Conservation (phyloP, 1,139 yeast species). For the Saccharomyces pastorianus region DNA sequence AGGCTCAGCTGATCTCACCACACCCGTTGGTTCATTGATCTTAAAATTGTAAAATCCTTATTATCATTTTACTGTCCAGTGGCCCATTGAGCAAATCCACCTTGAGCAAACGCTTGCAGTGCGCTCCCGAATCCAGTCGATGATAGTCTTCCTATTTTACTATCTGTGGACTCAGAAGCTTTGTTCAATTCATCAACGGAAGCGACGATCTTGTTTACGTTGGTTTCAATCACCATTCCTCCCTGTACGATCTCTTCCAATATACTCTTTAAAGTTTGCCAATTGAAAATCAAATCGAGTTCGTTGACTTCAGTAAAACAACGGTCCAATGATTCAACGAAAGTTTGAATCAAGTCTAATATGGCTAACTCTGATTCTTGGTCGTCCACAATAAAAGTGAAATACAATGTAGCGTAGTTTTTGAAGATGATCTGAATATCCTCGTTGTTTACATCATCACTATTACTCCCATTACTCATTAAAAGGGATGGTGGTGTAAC, state of each 20-base stretch:
- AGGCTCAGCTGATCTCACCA: too few species aligned
- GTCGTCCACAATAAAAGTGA: constrained; percentile 91
- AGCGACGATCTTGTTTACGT: constrained; percentile 70
- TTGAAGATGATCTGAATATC: constrained; percentile 87
- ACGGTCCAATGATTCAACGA: constrained; percentile 87
- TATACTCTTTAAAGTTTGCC: constrained; percentile 93
- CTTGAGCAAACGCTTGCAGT: constrained; percentile 27
- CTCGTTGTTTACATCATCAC: constrained; percentile 56
- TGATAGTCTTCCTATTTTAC: constrained; percentile 14
- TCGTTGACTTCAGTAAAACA: constrained; percentile 95
- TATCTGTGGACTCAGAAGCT: constrained; percentile 22
- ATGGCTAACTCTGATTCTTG: constrained; percentile 94
- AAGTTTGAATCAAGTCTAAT: constrained; percentile 87
- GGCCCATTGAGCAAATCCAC: constrained; percentile 30
- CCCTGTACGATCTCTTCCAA: constrained; percentile 91
- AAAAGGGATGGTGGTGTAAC: constrained; percentile 38
- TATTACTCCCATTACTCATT: constrained; percentile 65
- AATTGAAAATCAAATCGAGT: constrained; percentile 88
- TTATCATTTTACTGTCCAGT: constrained; percentile 22
- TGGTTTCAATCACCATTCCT: constrained; percentile 97
- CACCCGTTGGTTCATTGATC: too few species aligned
- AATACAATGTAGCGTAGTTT: constrained; percentile 89
- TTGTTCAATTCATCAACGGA: constrained; percentile 44
- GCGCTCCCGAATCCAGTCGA: constrained; percentile 23
- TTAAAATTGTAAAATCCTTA: too few species aligned